phyloP scores from a whole-genome alignment of 257 asterid species.

The Schizonepeta tenuifolia region DNA sequence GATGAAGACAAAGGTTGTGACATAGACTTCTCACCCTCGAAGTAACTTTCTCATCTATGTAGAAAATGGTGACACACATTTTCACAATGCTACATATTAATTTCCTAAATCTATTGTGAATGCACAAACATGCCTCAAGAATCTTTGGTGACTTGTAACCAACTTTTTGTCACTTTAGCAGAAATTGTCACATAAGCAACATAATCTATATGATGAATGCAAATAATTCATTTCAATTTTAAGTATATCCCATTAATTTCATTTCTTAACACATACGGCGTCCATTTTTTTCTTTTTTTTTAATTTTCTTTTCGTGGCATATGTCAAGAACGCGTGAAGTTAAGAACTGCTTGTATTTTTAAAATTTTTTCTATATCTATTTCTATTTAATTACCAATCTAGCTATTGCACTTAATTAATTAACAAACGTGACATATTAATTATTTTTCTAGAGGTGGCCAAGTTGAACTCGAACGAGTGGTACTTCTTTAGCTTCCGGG shows the following conservation, averaged over 20 bases:
- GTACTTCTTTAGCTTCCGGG: constrained; percentile 93
- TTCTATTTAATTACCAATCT: background rate
- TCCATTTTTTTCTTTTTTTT: background rate
- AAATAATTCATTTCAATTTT: constrained; percentile 11
- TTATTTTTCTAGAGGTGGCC: constrained; percentile 57
- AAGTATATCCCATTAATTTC: background rate
- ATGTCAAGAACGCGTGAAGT: constrained; percentile 3
- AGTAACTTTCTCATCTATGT: constrained; percentile 42
- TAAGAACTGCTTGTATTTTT: constrained; percentile 1
- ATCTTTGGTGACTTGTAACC: constrained; percentile 52
- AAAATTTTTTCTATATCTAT: background rate
- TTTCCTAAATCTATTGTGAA: constrained; percentile 38
- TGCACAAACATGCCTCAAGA: constrained; percentile 42
- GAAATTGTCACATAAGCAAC: constrained; percentile 39
- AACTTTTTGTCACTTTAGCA: constrained; percentile 50
- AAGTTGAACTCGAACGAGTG: constrained; percentile 82
- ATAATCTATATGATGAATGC: constrained; percentile 31
- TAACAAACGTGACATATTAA: background rate
- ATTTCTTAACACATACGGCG: constrained; percentile 18
- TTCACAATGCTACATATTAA: constrained; percentile 39
- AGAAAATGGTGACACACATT: constrained; percentile 41
- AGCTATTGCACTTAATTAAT: background rate
- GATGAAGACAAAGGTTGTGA: constrained; percentile 46
- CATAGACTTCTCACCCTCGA: constrained; percentile 51
- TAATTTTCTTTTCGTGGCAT: background rate